Conservation (phyloP, 345 rosid genomes). For the Eucalyptus polyanthemos region DNA sequence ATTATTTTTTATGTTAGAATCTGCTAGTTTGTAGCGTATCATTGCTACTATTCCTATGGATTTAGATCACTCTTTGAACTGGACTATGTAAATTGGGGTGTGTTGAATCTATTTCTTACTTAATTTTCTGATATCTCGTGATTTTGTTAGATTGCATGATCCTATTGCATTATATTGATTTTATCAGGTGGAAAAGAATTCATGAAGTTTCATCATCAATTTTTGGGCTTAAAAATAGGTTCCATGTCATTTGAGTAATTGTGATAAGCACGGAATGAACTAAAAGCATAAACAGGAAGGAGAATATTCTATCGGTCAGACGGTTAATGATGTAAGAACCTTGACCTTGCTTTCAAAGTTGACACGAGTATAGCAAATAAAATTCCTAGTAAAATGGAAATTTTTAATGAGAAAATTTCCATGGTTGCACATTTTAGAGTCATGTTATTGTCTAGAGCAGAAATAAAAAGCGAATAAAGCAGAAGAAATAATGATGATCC, state of each 20-base stretch:
- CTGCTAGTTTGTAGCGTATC: no score
- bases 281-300: background rate
- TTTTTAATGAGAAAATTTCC: background rate
- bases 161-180: no score
- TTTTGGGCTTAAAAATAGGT: background rate
- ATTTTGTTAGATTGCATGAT: no score
- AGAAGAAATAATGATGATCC: no score
- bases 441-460: background rate
- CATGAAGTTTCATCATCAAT: no score
- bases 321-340: background rate
- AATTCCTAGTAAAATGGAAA: background rate
- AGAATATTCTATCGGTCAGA: rapidly evolving
- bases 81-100: rapidly evolving
- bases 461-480: background rate
- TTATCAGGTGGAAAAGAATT: no score
- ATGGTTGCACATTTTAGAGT: background rate
- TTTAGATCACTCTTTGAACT: no score
- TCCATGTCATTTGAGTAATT: background rate
- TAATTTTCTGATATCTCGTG: no score
- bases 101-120: no score
- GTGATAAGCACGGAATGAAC: background rate
- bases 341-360: background rate
- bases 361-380: no score
- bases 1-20: no score
- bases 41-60: no score